Evolutionary conservation across 169 alveolate genomes (phyloP), one percentile per base, ranked within the genome.

Genomic region (Eimeria necatrix): DNA sequence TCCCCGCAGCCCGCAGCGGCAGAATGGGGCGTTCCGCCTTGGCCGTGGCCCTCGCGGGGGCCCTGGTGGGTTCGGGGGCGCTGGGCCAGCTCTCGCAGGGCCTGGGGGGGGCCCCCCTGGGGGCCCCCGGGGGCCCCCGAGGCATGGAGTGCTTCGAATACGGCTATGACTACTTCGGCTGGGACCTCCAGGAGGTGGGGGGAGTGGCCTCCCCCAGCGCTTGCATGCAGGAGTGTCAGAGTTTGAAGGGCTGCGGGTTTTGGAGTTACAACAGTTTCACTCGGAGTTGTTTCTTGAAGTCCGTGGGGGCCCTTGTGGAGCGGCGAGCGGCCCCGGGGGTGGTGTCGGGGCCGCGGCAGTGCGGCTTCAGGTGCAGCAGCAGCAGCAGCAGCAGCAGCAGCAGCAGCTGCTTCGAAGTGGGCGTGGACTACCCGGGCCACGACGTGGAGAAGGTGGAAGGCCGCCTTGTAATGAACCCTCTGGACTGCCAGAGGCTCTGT

Each of bases 391-490:
- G n/a, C n/a, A n/a, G n/a, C n/a, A n/a, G n/a, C n/a, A 14, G 70
- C 10, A 6, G 70, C 20, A 49, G 10, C 8, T 91, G 95, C 78
- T 56, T 59, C 49, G 95, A 91, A 51, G 76, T n/a, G 9, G 86
- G 95, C 32, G 78, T 91, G 18, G 95, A 91, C 68, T 59, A 53
- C 64, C 51, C 18, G 8, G 95, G 95, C 9, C 74, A 73, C 80
- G 95, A 91, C 60, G 10, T 91, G 4, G 95, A 91, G 22, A 91
- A 80, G n/a, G 41, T 91, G n/a, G 95, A 91, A 41, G 86, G 76
- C 12, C 32, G 95, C 4, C 26, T 41, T 18, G 46, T 91, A 0
- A 76, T 60, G 64, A 59, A 83, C 53, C 91, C 95, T n/a, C 51
- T 14, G 9, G 73, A 53, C 74, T 91, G 95, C 78, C 95, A 76